Evolutionary conservation across 2,329 filamentous ascomycete genomes (phyloP).

Genomic region (Sclerotinia nivalis): DNA sequence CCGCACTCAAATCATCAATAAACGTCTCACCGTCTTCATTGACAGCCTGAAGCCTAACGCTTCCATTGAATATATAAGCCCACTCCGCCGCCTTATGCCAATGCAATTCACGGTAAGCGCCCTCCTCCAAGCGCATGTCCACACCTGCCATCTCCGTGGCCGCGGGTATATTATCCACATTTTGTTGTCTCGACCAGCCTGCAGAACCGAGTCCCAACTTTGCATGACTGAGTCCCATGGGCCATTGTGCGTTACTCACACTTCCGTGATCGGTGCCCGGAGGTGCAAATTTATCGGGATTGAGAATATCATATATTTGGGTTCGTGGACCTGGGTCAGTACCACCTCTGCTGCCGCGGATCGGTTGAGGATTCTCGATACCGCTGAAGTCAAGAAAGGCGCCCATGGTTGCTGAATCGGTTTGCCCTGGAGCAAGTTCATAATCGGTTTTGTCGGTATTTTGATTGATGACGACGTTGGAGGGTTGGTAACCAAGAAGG

Average conservation of each 20-base stretch:
- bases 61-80: slow-evolving; percentile 72
- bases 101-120: slow-evolving; percentile 74
- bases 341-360: slow-evolving; percentile 52
- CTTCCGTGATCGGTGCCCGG: slow-evolving; percentile 72
- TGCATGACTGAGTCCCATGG: slow-evolving; percentile 41
- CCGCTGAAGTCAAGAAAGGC: slow-evolving; percentile 55
- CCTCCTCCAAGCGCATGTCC: slow-evolving; percentile 74
- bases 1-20: slow-evolving; percentile 73
- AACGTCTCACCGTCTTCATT: slow-evolving; percentile 76
- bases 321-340: slow-evolving; percentile 66
- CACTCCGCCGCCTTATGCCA: slow-evolving; percentile 83
- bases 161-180: slow-evolving; percentile 61
- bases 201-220: slow-evolving; percentile 62
- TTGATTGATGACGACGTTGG: slow-evolving; percentile 42
- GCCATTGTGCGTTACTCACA: slow-evolving; percentile 72
- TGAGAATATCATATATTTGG: slow-evolving; percentile 64
- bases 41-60: slow-evolving; percentile 70
- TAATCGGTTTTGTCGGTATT: slow-evolving; percentile 43
- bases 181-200: slow-evolving; percentile 76
- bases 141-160: slow-evolving; percentile 73
- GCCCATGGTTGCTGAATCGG: slow-evolving; percentile 51
- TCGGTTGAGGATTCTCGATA: slow-evolving; percentile 54
- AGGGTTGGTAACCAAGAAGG: slow-evolving; percentile 46
- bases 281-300: slow-evolving; percentile 69
- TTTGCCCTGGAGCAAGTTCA: slow-evolving; percentile 52